A percentile compares a stretch with the other conserved stretches of the same genome.
Conservation (phyloP, 73 alveolate species). For the Halteria grandinella region DNA sequence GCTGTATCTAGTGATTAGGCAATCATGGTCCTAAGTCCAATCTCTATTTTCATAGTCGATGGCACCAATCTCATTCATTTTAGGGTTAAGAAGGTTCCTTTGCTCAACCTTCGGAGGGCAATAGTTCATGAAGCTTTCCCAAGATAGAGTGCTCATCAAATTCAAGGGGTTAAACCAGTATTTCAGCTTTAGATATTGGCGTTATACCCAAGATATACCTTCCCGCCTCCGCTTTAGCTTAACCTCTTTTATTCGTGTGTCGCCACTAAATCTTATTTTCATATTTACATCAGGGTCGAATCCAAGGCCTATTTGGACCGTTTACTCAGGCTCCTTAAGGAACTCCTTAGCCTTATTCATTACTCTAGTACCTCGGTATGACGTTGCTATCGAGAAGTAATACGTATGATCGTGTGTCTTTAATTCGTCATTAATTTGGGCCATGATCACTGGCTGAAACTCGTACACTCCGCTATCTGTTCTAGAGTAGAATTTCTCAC, state of each 20-base stretch:
- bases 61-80: conserved; percentile 46
- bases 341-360: conserved; percentile 7
- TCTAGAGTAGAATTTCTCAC: neutral
- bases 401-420: conserved; percentile 11
- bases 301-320: neutral
- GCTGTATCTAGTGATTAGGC: conserved; percentile 26
- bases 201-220: too few relatives aligned
- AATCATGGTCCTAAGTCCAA: conserved; percentile 43
- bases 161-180: too few relatives aligned
- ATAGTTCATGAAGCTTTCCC: neutral
- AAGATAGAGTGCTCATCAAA: neutral
- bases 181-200: too few relatives aligned
- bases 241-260: too few relatives aligned
- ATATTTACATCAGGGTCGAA: conserved; percentile 1
- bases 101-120: conserved; percentile 1
- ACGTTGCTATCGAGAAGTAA: conserved; percentile 21
- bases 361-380: too few relatives aligned
- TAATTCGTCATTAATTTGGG: neutral
- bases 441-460: neutral
- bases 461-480: conserved; percentile 1
- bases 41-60: conserved; percentile 35
- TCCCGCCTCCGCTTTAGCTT: too few relatives aligned
- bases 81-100: neutral
- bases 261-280: neutral
- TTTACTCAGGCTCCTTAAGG: conserved; percentile 5